Percentiles rank a stretch among this genome's conserved stretches.
Evolutionary conservation across 768 basidiomycete species (phyloP).

Genomic region (Lactifluus pinguis): DNA sequence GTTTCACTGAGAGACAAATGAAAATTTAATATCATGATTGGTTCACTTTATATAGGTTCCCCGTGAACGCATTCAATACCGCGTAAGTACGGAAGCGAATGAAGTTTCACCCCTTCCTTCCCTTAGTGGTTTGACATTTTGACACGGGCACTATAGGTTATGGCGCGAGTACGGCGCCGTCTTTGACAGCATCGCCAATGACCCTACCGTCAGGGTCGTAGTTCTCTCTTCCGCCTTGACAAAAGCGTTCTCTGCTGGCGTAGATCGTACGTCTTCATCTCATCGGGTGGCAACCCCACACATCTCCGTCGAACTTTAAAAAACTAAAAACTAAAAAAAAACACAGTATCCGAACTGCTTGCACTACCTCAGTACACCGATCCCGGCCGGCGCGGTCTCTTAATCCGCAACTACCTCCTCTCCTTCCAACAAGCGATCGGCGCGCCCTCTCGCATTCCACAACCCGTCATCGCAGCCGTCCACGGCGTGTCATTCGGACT

Average conservation of each 20-base stretch:
- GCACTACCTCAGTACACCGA: conserved; percentile 31
- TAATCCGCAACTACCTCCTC: conserved; percentile 38
- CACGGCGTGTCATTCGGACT: conserved; percentile 72
- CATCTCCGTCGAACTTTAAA: background rate
- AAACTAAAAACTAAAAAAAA: background rate
- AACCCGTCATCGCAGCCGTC: conserved; percentile 78
- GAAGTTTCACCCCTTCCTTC: too few species aligned
- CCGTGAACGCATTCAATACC: conserved; percentile 15
- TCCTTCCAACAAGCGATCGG: conserved; percentile 66
- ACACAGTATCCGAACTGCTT: conserved; percentile 20
- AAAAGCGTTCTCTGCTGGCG: conserved; percentile 74
- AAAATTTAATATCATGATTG: too few species aligned
- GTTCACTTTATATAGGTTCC: too few species aligned
- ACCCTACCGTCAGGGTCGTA: conserved; percentile 56
- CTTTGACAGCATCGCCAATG: conserved; percentile 44
- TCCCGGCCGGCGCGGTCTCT: conserved; percentile 42
- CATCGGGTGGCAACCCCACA: background rate
- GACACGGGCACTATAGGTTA: conserved; percentile 35
- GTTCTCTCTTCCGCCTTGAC: conserved; percentile 64
- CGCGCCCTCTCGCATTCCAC: conserved; percentile 54
- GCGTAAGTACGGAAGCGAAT: conserved; percentile 2
- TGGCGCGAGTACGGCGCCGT: conserved; percentile 61
- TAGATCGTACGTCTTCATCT: conserved; percentile 51
- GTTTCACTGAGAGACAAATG: too few species aligned
- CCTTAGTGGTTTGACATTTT: too few species aligned